Evolutionary conservation across 768 basidiomycete species (phyloP).

Genomic region (Tricholomella constricta): DNA sequence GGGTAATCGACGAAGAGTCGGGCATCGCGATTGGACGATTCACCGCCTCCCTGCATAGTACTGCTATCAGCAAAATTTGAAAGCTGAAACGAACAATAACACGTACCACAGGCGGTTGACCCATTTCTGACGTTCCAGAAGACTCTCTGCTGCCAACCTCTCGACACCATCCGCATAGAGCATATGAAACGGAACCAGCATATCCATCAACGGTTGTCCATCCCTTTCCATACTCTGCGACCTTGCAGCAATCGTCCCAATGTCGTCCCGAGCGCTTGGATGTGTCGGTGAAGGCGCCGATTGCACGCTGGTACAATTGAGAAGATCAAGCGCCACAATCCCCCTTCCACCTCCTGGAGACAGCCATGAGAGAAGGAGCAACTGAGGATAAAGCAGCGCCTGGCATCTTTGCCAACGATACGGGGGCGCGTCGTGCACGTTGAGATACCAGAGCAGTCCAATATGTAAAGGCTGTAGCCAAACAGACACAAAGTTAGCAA

Average conservation of each 20-base stretch:
- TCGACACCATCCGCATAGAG: slow-evolving; percentile 90
- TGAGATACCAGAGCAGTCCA: slow-evolving; percentile 88
- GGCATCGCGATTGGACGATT: slow-evolving; percentile 53
- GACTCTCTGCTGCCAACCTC: slow-evolving; percentile 84
- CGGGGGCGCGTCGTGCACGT: slow-evolving; percentile 81
- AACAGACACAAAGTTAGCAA: slow-evolving; percentile 21
- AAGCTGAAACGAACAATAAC: slow-evolving; percentile 6
- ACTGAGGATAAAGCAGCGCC: slow-evolving; percentile 80
- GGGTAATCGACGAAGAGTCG: slow-evolving; percentile 50
- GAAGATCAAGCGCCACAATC: slow-evolving; percentile 81
- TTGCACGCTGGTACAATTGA: slow-evolving; percentile 86
- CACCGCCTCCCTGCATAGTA: slow-evolving; percentile 67
- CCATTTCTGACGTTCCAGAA: slow-evolving; percentile 87
- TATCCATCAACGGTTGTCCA: slow-evolving; percentile 60
- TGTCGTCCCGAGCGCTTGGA: slow-evolving; percentile 79
- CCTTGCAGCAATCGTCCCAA: slow-evolving; percentile 82
- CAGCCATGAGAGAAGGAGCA: slow-evolving; percentile 86
- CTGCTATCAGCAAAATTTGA: background rate
- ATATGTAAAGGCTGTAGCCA: slow-evolving; percentile 77
- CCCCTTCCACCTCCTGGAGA: slow-evolving; percentile 82
- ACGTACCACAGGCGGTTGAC: slow-evolving; percentile 86
- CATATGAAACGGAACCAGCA: slow-evolving; percentile 88
- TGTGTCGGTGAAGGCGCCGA: slow-evolving; percentile 82
- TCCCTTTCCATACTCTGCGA: slow-evolving; percentile 54
- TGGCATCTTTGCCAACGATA: slow-evolving; percentile 84